Base-by-base conservation (phyloP, 306 rosid species). In the Sophora flavescens region DNA sequence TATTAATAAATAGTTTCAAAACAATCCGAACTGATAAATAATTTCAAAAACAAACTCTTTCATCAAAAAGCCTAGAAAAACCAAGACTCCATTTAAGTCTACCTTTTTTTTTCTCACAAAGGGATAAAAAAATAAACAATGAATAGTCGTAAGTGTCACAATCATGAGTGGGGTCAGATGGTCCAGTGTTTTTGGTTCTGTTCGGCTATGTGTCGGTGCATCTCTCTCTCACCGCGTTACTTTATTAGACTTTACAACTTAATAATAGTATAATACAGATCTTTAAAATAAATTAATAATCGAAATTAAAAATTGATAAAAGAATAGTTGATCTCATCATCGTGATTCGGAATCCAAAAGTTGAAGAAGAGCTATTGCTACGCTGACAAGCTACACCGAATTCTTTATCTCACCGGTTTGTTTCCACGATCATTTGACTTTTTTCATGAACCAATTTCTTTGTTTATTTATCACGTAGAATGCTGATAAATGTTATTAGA, bases 361-460 rank as follows among this genome's bases (percentile, higher is more conserved):
- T 44, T 65, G 82, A 72, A 61, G 56, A n/a, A n/a, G n/a, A n/a
- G n/a, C n/a, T n/a, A n/a, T n/a, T n/a, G n/a, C n/a, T n/a, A n/a
- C n/a, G n/a, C n/a, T n/a, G n/a, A n/a, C n/a, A n/a, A 14, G 38
- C 39, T 59, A 44, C 57, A 57, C 58, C 38, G 68, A 68, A 74
- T 52, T 72, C 38, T 41, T 52, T 57, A 28, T 26, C 63, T 59
- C 74, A 4, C 36, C 15, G 4, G 26, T 59, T 73, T 26, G 53
- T 44, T 52, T 75, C 51, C 87, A 59, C 61, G 42, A 72, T 56
- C 83, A 83, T 85, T 85, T 78, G 85, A 85, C 88, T 81, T 74
- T 81, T 17, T 47, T 38, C 26, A 0, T 51, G 6, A 22, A 8
- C 33, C 56, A 32, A 3, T 54, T 69, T 28, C 18, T 10, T 17